phyloP scores from a whole-genome alignment of 345 rosid species.

The Murraya paniculata region DNA sequence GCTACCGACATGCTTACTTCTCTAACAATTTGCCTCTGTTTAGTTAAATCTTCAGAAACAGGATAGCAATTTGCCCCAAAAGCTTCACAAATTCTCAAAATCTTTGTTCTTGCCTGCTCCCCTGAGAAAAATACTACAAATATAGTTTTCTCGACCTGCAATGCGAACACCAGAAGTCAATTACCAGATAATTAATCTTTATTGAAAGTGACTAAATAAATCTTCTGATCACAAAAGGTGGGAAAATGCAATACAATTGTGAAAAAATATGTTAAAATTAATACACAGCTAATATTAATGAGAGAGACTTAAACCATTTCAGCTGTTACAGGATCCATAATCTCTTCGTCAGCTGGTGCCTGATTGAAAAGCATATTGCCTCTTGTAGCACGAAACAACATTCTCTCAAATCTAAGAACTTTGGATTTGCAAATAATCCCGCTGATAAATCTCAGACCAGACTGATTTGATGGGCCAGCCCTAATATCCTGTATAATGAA shows the following conservation, averaged over 20 bases:
- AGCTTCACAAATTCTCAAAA: slow-evolving; percentile 89
- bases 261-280: slow-evolving; percentile 2
- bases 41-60: slow-evolving; percentile 82
- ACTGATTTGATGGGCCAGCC: slow-evolving; percentile 57
- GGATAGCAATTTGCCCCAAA: slow-evolving; percentile 97
- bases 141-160: slow-evolving; percentile 81
- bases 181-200: not conserved
- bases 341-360: slow-evolving; percentile 82
- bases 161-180: slow-evolving; percentile 17
- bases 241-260: not conserved
- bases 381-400: slow-evolving; percentile 95
- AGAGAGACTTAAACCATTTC: slow-evolving; percentile 64
- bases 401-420: slow-evolving; percentile 79
- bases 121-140: slow-evolving; percentile 96
- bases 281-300: not conserved
- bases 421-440: slow-evolving; percentile 80
- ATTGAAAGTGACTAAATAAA: slow-evolving; percentile 5
- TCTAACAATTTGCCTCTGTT: slow-evolving; percentile 85
- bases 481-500: slow-evolving; percentile 60
- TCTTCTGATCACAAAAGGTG: not conserved
- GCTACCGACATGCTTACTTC: slow-evolving; percentile 56
- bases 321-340: slow-evolving; percentile 81
- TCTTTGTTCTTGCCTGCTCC: slow-evolving; percentile 90
- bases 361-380: slow-evolving; percentile 99
- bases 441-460: slow-evolving; percentile 85